Evolutionary conservation across 1,284 basidiomycete species (phyloP).

Genomic region (Cerrena zonata): DNA sequence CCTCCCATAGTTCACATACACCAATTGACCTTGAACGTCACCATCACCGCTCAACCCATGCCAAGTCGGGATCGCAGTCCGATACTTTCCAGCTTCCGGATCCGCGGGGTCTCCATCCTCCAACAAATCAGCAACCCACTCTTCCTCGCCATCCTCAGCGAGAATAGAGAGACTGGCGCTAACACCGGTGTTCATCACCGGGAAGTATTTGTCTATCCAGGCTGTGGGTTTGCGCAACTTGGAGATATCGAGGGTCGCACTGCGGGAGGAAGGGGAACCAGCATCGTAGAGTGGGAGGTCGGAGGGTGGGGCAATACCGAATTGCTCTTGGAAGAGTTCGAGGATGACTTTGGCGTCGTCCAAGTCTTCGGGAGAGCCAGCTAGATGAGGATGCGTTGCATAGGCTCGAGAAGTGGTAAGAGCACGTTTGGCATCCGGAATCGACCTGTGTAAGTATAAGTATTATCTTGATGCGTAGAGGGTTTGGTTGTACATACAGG

Average conservation of each 20-base stretch:
- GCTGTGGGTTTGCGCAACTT: slow-evolving; percentile 47
- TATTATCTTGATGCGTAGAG: not conserved
- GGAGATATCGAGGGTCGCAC: slow-evolving; percentile 53
- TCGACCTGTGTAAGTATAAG: slow-evolving; percentile 36
- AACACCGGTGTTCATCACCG: slow-evolving; percentile 73
- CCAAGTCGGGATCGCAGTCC: slow-evolving; percentile 55
- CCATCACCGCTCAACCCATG: slow-evolving; percentile 67
- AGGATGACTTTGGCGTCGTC: slow-evolving; percentile 61
- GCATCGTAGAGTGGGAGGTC: slow-evolving; percentile 57
- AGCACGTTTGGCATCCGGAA: slow-evolving; percentile 52
- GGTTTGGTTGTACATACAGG: slow-evolving; percentile 1
- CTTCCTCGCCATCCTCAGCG: slow-evolving; percentile 42
- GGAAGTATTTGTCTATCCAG: slow-evolving; percentile 81
- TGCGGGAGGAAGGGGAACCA: slow-evolving; percentile 57
- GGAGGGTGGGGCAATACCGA: slow-evolving; percentile 43
- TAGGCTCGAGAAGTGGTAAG: slow-evolving; percentile 51
- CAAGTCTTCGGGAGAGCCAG: slow-evolving; percentile 62
- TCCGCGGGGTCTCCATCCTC: slow-evolving; percentile 65
- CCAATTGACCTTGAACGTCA: slow-evolving; percentile 60
- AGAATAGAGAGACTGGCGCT: slow-evolving; percentile 60
- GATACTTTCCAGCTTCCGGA: slow-evolving; percentile 56
- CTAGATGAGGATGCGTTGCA: slow-evolving; percentile 68
- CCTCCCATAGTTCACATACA: slow-evolving; percentile 80
- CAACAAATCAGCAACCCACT: slow-evolving; percentile 66
- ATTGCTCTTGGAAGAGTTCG: slow-evolving; percentile 55